phyloP scores from a whole-genome alignment of 345 rosid species.

The Pseudoturritis turrita region DNA sequence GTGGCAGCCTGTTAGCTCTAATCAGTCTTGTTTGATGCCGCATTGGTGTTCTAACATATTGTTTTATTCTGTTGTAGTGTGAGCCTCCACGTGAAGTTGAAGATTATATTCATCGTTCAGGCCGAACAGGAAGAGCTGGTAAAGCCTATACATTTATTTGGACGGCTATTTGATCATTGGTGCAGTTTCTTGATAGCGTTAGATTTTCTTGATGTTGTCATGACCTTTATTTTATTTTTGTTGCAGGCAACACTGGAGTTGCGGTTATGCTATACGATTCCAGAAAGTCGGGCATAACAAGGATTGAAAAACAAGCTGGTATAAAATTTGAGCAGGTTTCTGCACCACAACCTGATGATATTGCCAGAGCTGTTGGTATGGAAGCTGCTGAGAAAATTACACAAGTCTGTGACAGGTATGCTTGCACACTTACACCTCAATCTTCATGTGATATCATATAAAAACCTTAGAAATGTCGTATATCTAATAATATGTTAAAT shows the following conservation, averaged over 20 bases:
- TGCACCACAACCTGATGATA: conserved; percentile 81
- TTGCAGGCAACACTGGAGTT: conserved; percentile 82
- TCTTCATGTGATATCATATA: background rate
- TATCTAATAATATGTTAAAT: background rate
- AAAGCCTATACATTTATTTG: background rate
- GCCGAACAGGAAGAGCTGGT: conserved; percentile 99
- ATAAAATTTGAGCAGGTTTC: conserved; percentile 79
- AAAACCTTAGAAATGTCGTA: background rate
- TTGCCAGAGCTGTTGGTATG: conserved; percentile 76
- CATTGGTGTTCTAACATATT: background rate
- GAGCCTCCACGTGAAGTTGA: conserved; percentile 99
- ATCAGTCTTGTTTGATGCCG: background rate
- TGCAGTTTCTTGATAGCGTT: background rate
- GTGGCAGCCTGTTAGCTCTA: background rate
- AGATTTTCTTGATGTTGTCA: background rate
- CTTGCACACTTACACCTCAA: background rate
- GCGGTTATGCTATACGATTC: conserved; percentile 97
- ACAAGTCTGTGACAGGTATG: conserved; percentile 86
- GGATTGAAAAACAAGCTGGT: conserved; percentile 80
- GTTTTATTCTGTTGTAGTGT: conserved; percentile 45
- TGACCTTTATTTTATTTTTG: background rate
- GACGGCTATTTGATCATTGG: background rate
- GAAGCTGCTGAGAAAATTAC: conserved; percentile 71
- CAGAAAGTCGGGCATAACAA: conserved; percentile 63
- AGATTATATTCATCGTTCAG: conserved; percentile 96